Percentiles rank a stretch among this genome's conserved stretches.
These are phyloP conservation scores for Aspergillus panamensis DNA, from an alignment of 495 filamentous ascomycete species.

Conservation along the genomic window DNA sequence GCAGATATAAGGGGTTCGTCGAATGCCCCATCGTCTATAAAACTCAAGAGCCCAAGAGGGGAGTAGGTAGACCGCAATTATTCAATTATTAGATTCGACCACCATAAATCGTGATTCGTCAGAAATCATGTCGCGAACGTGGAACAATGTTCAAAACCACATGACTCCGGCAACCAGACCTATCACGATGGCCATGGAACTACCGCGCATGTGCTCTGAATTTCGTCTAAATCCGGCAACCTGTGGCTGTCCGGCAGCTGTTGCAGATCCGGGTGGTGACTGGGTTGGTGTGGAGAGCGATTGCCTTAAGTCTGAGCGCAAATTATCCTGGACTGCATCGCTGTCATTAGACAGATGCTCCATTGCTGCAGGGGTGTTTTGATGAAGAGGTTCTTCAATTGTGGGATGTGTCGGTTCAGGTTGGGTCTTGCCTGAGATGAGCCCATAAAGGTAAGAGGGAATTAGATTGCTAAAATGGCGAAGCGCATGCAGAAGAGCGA, in stretches of 20 bases:
- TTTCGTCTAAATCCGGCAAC: constrained; percentile 27
- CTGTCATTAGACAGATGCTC: constrained; percentile 3
- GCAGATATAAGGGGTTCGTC: neutral
- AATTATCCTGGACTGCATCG: neutral
- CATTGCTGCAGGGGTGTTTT: neutral
- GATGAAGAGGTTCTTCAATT: neutral
- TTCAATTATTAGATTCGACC: neutral
- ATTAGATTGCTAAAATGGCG: neutral
- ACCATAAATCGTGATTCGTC: constrained; percentile 5
- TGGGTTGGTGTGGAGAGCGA: neutral
- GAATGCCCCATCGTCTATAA: too few species aligned
- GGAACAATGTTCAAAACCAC: constrained; percentile 32
- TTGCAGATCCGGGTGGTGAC: constrained; percentile 6
- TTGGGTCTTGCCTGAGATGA: neutral
- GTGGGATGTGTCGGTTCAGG: neutral
- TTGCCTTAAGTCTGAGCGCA: neutral
- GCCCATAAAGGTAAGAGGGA: neutral
- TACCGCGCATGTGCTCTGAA: constrained; percentile 34
- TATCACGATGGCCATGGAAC: constrained; percentile 45
- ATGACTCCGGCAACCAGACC: constrained; percentile 41
- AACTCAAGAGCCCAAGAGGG: too few species aligned
- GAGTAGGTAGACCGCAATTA: neutral
- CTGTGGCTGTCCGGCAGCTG: constrained; percentile 26
- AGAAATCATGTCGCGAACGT: neutral
- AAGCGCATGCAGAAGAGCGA: constrained; percentile 3